A percentile compares a stretch with the other conserved stretches of the same genome.
Conservation (phyloP, 306 rosid species). For the Chamaecrista fasciculata region DNA sequence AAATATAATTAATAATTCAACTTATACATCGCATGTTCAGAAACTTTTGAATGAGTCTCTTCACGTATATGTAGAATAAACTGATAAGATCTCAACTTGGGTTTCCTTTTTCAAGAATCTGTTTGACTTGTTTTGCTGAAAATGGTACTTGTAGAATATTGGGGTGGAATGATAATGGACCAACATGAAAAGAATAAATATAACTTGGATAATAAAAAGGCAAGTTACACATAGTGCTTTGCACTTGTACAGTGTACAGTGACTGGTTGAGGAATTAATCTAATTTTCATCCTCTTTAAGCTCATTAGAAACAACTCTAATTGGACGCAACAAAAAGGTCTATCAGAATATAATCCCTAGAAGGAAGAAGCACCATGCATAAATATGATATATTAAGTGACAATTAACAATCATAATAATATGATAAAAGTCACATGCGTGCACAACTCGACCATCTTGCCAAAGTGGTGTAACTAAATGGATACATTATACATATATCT, state of each 20-base stretch:
- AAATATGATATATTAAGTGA: conserved; percentile 16
- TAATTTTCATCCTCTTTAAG: conserved; percentile 20
- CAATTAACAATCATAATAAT: background rate
- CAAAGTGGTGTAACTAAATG: conserved; percentile 15
- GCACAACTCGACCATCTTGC: conserved; percentile 11
- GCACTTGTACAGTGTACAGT: conserved; percentile 5
- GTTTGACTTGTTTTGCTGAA: conserved; percentile 6
- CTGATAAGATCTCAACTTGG: conserved; percentile 2
- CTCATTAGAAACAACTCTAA: conserved; percentile 16
- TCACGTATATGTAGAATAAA: background rate
- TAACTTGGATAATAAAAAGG: conserved; percentile 10
- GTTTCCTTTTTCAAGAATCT: conserved; percentile 21
- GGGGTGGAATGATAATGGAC: conserved; percentile 36
- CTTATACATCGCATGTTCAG: background rate
- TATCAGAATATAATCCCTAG: conserved; percentile 15
- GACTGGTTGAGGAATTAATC: background rate
- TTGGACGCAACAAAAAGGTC: conserved; percentile 22
- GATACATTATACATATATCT: conserved; percentile 13
- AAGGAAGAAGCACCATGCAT: conserved; percentile 8
- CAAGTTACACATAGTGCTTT: conserved; percentile 29
- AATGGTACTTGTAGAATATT: too few relatives aligned
- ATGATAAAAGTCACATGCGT: conserved; percentile 11
- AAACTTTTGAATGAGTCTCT: background rate
- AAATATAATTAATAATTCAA: background rate
- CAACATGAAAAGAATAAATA: background rate